These are phyloP conservation scores for Jackrogersella minutella DNA, from an alignment of 495 filamentous ascomycete species.

Conservation along the genomic window DNA sequence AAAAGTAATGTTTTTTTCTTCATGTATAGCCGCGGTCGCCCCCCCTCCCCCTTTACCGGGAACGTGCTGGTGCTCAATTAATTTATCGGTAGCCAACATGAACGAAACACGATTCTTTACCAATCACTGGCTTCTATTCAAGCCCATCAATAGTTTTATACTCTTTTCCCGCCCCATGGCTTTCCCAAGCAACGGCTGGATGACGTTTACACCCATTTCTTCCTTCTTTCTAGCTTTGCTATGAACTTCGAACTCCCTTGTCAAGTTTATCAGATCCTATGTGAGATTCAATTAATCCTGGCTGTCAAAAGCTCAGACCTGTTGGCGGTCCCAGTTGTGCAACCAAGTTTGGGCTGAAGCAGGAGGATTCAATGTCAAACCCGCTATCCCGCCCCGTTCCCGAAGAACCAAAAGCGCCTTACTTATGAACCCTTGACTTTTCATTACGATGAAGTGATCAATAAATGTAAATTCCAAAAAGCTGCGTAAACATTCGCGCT, in stretches of 20 bases:
- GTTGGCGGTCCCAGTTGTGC: slow-evolving; percentile 4
- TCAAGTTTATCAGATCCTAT: neutral
- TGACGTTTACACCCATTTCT: neutral
- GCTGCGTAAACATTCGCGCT: slow-evolving; percentile 7
- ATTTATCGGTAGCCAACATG: slow-evolving; percentile 39
- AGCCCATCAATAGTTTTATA: too few relatives aligned
- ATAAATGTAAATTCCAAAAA: neutral
- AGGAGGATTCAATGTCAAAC: too few relatives aligned
- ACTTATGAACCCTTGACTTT: slow-evolving; percentile 25
- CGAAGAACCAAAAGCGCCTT: neutral
- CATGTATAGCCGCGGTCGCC: slow-evolving; percentile 36
- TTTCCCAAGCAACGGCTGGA: neutral
- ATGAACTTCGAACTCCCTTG: slow-evolving; percentile 2
- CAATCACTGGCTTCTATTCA: too few relatives aligned
- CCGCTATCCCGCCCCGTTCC: neutral
- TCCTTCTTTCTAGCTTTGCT: slow-evolving; percentile 1
- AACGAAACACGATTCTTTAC: slow-evolving; percentile 22
- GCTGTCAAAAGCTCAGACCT: slow-evolving; percentile 34
- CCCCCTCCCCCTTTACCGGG: slow-evolving; percentile 13
- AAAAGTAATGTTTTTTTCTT: slow-evolving; percentile 2
- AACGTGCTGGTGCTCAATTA: slow-evolving; percentile 34
- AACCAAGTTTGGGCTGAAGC: neutral
- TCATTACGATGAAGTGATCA: slow-evolving; percentile 1
- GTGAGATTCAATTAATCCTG: neutral
- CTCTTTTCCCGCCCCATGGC: too few relatives aligned